A percentile compares a stretch with the other conserved stretches of the same genome.
These are phyloP conservation scores for Claviceps sp. DNA, from an alignment of 2,329 filamentous ascomycete genomes.

Conservation along the genomic window DNA sequence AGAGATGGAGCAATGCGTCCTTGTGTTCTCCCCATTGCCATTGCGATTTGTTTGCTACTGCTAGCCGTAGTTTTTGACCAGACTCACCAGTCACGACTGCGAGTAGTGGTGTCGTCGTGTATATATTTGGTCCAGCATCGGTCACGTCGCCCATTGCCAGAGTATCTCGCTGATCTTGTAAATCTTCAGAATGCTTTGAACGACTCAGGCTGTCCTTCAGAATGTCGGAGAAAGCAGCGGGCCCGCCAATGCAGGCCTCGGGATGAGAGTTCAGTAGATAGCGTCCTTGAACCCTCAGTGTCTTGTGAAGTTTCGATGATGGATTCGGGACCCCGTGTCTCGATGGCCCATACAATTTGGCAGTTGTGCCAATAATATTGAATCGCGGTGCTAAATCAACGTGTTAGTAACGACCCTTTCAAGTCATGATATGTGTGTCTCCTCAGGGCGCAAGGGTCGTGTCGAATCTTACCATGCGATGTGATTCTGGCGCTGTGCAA, in stretches of 20 bases:
- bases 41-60: constrained; percentile 33
- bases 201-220: constrained; percentile 24
- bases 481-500: constrained; percentile 19
- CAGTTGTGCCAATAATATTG: constrained; percentile 17
- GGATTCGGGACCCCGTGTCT: constrained; percentile 12
- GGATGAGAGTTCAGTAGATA: constrained; percentile 41
- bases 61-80: constrained; percentile 44
- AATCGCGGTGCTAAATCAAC: constrained; percentile 18
- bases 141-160: constrained; percentile 44
- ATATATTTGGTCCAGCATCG: constrained; percentile 20
- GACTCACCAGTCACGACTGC: constrained; percentile 41
- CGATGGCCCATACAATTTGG: constrained; percentile 22
- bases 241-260: constrained; percentile 30
- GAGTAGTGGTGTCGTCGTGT: constrained; percentile 22
- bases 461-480: constrained; percentile 13
- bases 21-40: constrained; percentile 40
- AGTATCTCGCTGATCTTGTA: constrained; percentile 18
- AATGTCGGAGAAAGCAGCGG: constrained; percentile 14
- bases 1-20: constrained; percentile 33
- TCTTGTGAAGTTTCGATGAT: constrained; percentile 16
- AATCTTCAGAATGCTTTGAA: constrained; percentile 15
- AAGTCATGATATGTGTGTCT: not conserved
- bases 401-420: not conserved
- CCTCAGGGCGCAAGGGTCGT: not conserved
- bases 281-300: constrained; percentile 25